These are phyloP conservation scores for Candida peoriensis DNA, from an alignment of 805 yeast genomes.

Conservation along the genomic window DNA sequence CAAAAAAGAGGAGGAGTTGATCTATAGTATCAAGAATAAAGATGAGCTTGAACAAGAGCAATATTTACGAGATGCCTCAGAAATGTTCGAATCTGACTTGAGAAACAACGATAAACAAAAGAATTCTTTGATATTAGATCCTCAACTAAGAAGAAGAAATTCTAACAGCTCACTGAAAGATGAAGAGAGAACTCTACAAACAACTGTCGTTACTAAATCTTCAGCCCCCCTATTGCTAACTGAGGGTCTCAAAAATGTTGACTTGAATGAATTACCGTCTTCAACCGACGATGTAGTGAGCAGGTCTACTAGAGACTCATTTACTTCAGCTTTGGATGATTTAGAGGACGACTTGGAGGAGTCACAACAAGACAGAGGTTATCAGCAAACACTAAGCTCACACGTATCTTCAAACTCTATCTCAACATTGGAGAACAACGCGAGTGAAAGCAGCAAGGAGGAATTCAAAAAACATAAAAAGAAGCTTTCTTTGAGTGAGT, in stretches of 20 bases:
- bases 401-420: conserved; percentile 18
- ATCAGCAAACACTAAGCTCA: background rate
- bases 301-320: conserved; percentile 18
- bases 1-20: conserved; percentile 22
- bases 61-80: conserved; percentile 25
- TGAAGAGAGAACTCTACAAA: conserved; percentile 19
- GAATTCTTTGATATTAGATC: conserved; percentile 20
- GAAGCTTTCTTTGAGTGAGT: conserved; percentile 17
- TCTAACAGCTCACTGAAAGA: conserved; percentile 22
- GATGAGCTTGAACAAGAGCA: conserved; percentile 22
- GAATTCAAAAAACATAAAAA: conserved; percentile 10
- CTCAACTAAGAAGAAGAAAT: conserved; percentile 22
- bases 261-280: conserved; percentile 1
- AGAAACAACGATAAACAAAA: conserved; percentile 25
- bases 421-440: conserved; percentile 13
- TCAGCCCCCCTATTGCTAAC: conserved; percentile 11
- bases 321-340: conserved; percentile 19
- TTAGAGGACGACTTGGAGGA: conserved; percentile 10
- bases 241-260: conserved; percentile 16
- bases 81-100: conserved; percentile 28
- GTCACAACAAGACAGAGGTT: background rate
- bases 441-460: background rate
- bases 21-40: conserved; percentile 19
- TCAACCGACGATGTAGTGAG: conserved; percentile 12
- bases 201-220: conserved; percentile 9